Evolutionary conservation across 768 basidiomycete genomes (phyloP), one percentile per base, ranked within the genome.

Genomic region (Cyclocybe cylindracea): DNA sequence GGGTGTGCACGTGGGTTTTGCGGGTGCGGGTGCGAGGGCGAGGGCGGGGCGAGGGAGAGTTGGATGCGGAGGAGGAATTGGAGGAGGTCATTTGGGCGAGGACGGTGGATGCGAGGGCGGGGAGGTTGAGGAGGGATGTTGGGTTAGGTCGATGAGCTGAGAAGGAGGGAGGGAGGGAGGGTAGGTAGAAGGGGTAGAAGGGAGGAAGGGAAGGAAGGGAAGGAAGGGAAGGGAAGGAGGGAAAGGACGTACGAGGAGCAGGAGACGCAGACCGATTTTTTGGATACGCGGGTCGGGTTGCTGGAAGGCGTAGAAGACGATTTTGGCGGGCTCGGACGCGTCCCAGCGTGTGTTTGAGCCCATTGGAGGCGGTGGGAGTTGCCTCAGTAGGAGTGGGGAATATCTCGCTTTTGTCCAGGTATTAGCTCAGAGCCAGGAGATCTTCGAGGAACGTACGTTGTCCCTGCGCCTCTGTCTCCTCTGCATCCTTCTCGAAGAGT

Each of bases 401-500:
- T 78, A 73, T 44, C 52, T 54, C 2, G 34, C 63, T 65, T 10
- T 29, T 33, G 38, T 18, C 45, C 4, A 39, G 14, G 10, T 32
- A 24, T 16, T 5, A 36, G 45, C 36, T 18, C 18, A 14, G 10
- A 35, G 10, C 44, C 42, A 24, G 51, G 42, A 42, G 33, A 32
- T 24, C 24, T 24, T 24, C 3, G 41, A 43, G 39, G 34, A 9
- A 61, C 59, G 39, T 46, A 79, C 81, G 67, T 50, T 66, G 61
- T 45, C 72, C 72, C 51, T 67, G 65, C 11, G 57, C 55, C 50
- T 70, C 67, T 16, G 61, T 60, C 44, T 67, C 52, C 8, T 58
- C 54, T 58, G 89, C 83, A 53, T 91, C 88, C 56, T 77, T 79
- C 61, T 92, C 87, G 56, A 89, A 89, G 14, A 91, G 57, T 16